Percentiles rank a stretch among this genome's conserved stretches.
Conservation (phyloP, 148 eudicot genomes). For the Camellia granthamiana region DNA sequence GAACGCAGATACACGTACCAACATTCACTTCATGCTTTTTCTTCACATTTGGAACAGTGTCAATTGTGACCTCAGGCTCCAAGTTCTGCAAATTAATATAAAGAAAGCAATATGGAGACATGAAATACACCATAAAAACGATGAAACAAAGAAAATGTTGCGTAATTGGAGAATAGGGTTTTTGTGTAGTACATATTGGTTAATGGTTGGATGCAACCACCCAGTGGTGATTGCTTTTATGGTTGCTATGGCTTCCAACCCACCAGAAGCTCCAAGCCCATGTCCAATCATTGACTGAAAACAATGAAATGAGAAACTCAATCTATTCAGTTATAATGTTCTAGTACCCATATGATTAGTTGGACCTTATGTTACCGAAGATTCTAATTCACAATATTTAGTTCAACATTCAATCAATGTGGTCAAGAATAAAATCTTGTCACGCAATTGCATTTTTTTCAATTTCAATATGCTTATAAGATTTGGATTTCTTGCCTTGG, state of each 20-base stretch:
- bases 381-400: no score
- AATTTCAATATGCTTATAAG: no score
- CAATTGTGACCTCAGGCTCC: constrained; percentile 53
- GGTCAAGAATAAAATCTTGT: no score
- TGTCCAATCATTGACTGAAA: constrained; percentile 60
- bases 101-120: not conserved
- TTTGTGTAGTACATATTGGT: constrained; percentile 44
- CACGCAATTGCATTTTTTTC: no score
- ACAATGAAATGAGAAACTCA: not conserved
- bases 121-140: constrained; percentile 4
- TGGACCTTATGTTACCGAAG: not conserved
- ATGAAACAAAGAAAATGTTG: not conserved
- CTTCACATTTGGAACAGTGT: constrained; percentile 57
- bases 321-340: not conserved
- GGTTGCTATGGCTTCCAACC: constrained; percentile 58
- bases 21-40: constrained; percentile 55
- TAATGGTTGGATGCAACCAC: constrained; percentile 62
- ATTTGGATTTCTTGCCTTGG: constrained; percentile 33
- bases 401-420: not conserved
- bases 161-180: not conserved
- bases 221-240: constrained; percentile 64
- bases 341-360: not conserved
- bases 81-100: constrained; percentile 32
- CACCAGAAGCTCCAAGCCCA: constrained; percentile 63
- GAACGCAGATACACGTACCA: constrained; percentile 32